phyloP scores from a whole-genome alignment of 208 protist species.

The Trypanosoma platydactyli region DNA sequence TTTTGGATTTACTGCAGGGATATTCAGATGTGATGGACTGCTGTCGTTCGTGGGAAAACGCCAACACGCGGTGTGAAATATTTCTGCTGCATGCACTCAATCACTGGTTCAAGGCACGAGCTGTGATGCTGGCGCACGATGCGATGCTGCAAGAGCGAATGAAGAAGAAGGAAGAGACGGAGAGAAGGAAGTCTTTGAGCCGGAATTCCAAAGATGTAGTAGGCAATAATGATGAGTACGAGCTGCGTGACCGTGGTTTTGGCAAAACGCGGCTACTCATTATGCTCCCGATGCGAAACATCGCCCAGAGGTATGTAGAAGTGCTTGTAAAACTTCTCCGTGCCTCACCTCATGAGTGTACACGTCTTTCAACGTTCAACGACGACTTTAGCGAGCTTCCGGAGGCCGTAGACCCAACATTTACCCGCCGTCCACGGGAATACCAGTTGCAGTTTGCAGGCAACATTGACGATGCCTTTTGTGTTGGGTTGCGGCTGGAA shows the following conservation, averaged over 20 bases:
- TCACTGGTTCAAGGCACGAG: constrained; percentile 86
- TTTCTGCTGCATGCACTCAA: constrained; percentile 75
- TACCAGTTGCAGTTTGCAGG: constrained; percentile 93
- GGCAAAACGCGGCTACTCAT: constrained; percentile 92
- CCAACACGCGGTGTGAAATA: constrained; percentile 65
- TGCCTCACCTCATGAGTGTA: constrained; percentile 57
- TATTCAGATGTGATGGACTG: constrained; percentile 82
- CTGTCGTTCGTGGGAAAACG: constrained; percentile 74
- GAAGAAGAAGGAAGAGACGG: constrained; percentile 14
- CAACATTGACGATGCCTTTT: constrained; percentile 97
- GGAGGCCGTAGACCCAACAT: constrained; percentile 85
- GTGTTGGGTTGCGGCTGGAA: constrained; percentile 87
- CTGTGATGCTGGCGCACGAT: constrained; percentile 75
- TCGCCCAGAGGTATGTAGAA: constrained; percentile 87
- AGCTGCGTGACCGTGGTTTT: constrained; percentile 94
- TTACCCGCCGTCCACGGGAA: constrained; percentile 80
- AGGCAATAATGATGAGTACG: constrained; percentile 53
- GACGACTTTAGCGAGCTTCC: constrained; percentile 88
- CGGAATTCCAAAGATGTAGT: constrained; percentile 14
- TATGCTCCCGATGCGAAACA: constrained; percentile 93
- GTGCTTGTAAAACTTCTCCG: constrained; percentile 76
- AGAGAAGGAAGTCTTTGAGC: background rate
- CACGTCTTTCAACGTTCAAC: constrained; percentile 79
- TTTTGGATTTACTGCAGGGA: constrained; percentile 72
- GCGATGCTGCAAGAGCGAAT: constrained; percentile 41